These are phyloP conservation scores for Trichophyton equinum DNA, from an alignment of 2,329 filamentous ascomycete species.

Conservation along the genomic window DNA sequence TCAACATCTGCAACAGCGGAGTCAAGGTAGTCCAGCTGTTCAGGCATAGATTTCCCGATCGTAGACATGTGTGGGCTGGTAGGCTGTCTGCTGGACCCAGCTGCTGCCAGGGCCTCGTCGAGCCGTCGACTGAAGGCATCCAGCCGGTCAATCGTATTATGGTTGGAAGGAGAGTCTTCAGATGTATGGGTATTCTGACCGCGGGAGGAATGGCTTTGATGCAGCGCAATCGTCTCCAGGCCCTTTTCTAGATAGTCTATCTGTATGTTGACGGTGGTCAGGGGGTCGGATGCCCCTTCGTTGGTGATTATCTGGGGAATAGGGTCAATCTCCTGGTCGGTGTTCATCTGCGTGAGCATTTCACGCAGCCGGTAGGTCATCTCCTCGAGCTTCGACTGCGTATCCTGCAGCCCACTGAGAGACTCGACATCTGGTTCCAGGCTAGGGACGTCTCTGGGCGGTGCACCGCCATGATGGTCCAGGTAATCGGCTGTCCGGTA, in stretches of 20 bases:
- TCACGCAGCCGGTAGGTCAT: constrained; percentile 56
- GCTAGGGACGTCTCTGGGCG: constrained; percentile 9
- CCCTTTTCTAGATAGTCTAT: constrained; percentile 60
- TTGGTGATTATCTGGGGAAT: constrained; percentile 24
- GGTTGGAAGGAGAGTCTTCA: constrained; percentile 28
- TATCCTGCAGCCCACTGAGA: constrained; percentile 44
- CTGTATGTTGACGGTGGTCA: constrained; percentile 39
- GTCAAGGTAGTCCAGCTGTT: constrained; percentile 64
- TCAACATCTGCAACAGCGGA: constrained; percentile 69
- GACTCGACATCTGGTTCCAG: constrained; percentile 5
- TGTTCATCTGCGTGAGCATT: constrained; percentile 43
- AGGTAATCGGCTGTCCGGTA: constrained; percentile 57
- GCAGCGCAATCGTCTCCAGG: constrained; percentile 47
- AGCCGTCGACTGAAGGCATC: constrained; percentile 52
- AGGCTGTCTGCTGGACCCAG: constrained; percentile 32
- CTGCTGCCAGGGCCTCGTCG: constrained; percentile 43
- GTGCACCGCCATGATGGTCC: constrained; percentile 35
- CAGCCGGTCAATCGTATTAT: constrained; percentile 38
- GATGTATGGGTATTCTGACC: constrained; percentile 13
- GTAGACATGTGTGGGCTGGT: constrained; percentile 44
- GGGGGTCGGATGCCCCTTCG: constrained; percentile 18
- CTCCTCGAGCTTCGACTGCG: constrained; percentile 53
- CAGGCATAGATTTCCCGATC: constrained; percentile 46
- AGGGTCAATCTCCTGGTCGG: constrained; percentile 25
- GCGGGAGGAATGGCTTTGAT: constrained; percentile 25